phyloP scores from a whole-genome alignment of 2,329 filamentous ascomycete species.

The Phymatotrichopsis omnivora region DNA sequence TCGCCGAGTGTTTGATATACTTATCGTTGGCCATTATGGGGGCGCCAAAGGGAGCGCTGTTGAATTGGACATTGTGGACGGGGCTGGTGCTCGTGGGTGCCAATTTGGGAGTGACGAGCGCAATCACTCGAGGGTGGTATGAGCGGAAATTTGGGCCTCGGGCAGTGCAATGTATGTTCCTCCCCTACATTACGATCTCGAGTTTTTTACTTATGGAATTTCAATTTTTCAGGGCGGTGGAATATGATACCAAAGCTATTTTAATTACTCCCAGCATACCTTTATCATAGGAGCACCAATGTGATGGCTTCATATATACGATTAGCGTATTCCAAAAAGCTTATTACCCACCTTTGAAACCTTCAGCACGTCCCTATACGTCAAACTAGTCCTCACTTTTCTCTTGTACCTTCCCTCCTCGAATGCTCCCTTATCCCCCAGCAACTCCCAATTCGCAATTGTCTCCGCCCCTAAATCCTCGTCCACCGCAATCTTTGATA shows the following conservation, averaged over 20 bases:
- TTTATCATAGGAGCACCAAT: not conserved
- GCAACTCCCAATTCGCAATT: slow-evolving; percentile 61
- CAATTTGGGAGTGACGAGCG: slow-evolving; percentile 74
- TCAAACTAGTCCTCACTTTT: slow-evolving; percentile 58
- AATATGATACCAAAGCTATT: slow-evolving; percentile 66
- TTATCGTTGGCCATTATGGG: slow-evolving; percentile 62
- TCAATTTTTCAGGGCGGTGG: slow-evolving; percentile 44
- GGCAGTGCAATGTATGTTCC: slow-evolving; percentile 40
- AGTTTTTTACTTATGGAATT: slow-evolving; percentile 8
- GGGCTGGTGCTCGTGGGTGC: slow-evolving; percentile 61
- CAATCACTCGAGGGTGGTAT: slow-evolving; percentile 72
- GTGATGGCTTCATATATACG: slow-evolving; percentile 3
- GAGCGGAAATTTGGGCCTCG: slow-evolving; percentile 59
- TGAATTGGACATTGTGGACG: slow-evolving; percentile 65
- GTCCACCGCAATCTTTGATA: slow-evolving; percentile 57
- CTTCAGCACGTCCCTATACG: slow-evolving; percentile 76
- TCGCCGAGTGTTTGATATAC: slow-evolving; percentile 66
- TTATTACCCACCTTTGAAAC: slow-evolving; percentile 64
- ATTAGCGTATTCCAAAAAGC: slow-evolving; percentile 44
- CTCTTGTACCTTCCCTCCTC: slow-evolving; percentile 48
- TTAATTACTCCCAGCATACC: slow-evolving; percentile 32
- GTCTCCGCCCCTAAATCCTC: slow-evolving; percentile 50
- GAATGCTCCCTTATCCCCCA: slow-evolving; percentile 44
- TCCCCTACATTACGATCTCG: not conserved
- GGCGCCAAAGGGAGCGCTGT: slow-evolving; percentile 47